phyloP scores from a whole-genome alignment of 208 protist genomes.

The Trypanosoma melophagium region DNA sequence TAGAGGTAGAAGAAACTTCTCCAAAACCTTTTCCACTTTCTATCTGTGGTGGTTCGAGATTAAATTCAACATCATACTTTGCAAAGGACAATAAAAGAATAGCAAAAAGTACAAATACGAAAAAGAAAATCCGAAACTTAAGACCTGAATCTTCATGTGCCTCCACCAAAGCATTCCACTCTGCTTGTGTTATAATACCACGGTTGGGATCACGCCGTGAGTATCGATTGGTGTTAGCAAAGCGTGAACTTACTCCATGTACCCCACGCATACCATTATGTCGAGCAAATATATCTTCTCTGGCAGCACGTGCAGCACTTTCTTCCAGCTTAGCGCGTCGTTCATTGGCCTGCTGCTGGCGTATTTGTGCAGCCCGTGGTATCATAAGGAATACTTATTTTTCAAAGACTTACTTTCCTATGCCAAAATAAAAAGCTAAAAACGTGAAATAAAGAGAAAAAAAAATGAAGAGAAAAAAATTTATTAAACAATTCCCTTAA shows the following conservation, averaged over 20 bases:
- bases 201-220: constrained; percentile 59
- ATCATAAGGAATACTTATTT: constrained; percentile 37
- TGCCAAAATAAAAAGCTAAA: constrained; percentile 7
- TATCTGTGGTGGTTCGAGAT: constrained; percentile 80
- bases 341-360: constrained; percentile 70
- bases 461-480: constrained; percentile 3
- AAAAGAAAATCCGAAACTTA: constrained; percentile 66
- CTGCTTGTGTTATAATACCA: constrained; percentile 70
- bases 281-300: constrained; percentile 39
- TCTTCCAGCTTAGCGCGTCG: constrained; percentile 56
- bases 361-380: constrained; percentile 67
- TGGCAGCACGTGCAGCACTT: constrained; percentile 44
- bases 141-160: constrained; percentile 74
- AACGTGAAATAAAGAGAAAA: constrained; percentile 8
- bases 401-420: not conserved
- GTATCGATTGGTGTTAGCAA: constrained; percentile 31
- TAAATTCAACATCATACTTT: constrained; percentile 88
- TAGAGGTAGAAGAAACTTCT: constrained; percentile 33
- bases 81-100: constrained; percentile 53
- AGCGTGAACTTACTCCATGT: constrained; percentile 18
- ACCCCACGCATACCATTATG: constrained; percentile 26
- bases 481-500: constrained; percentile 3
- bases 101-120: constrained; percentile 42
- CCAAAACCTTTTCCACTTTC: constrained; percentile 75
- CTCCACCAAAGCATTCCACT: constrained; percentile 80